phyloP scores from a whole-genome alignment of 768 basidiomycete genomes.

The Auriculariales sp. region DNA sequence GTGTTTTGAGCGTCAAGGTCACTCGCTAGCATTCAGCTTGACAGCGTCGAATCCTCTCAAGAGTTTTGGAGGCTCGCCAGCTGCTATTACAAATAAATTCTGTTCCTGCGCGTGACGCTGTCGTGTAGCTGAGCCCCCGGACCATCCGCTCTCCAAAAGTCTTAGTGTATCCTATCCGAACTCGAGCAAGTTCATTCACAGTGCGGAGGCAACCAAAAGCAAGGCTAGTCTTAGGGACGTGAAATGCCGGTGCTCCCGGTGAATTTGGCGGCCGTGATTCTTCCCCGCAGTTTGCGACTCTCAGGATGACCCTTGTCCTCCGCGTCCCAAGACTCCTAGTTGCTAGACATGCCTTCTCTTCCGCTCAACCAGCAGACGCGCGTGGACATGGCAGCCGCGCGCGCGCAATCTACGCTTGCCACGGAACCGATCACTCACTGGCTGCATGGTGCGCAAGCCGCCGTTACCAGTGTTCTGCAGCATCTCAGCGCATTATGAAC shows the following conservation, averaged over 20 bases:
- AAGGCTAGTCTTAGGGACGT: no score
- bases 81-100: constrained; percentile 34
- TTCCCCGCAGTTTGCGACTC: no score
- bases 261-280: no score
- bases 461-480: constrained; percentile 20
- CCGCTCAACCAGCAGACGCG: constrained; percentile 1
- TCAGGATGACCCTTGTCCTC: no score
- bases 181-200: no score
- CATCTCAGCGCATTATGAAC: background rate
- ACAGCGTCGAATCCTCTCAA: constrained; percentile 39
- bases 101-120: constrained; percentile 30
- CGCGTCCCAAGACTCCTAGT: no score
- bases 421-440: background rate
- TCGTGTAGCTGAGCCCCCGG: no score
- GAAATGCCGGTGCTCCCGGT: no score
- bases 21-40: constrained; percentile 23
- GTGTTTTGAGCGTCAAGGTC: constrained; percentile 25
- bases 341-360: constrained; percentile 1
- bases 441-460: background rate
- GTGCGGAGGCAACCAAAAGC: no score
- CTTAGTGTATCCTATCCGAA: no score
- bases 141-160: no score
- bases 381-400: constrained; percentile 1
- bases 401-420: background rate
- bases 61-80: constrained; percentile 34